Evolutionary conservation across 139 green algal species (phyloP).

Genomic region (Picochlorum sp.): DNA sequence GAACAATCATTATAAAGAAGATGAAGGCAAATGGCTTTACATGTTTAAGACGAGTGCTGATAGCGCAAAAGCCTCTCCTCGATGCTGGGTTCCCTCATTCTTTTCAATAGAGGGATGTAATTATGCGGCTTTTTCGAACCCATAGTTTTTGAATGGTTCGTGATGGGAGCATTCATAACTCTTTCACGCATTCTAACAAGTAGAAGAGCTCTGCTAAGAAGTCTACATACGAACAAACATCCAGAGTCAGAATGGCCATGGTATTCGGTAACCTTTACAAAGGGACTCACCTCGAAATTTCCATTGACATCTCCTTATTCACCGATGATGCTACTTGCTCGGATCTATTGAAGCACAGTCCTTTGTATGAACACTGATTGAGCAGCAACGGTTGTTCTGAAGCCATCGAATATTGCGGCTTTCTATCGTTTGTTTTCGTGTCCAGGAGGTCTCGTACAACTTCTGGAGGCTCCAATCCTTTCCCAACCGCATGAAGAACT

Average conservation of each 20-base stretch:
- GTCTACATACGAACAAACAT: no score
- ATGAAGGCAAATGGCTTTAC: no score
- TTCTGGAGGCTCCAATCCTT: conserved; percentile 56
- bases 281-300: conserved; percentile 11
- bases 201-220: no score
- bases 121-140: not conserved
- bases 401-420: conserved; percentile 77
- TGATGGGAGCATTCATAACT: not conserved
- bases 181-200: not conserved
- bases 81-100: not conserved
- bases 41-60: no score
- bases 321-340: conserved; percentile 9
- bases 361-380: conserved; percentile 45
- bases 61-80: not conserved
- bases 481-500: conserved; percentile 85
- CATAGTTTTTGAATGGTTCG: not conserved
- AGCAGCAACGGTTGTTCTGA: conserved; percentile 73
- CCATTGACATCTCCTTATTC: conserved; percentile 7
- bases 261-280: not conserved
- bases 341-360: conserved; percentile 17
- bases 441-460: conserved; percentile 71
- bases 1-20: no score
- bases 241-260: no score
- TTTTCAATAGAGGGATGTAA: not conserved
- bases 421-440: conserved; percentile 39